These are phyloP conservation scores for Juglanconis sp. DNA, from an alignment of 2,329 filamentous ascomycete species.

Conservation along the genomic window DNA sequence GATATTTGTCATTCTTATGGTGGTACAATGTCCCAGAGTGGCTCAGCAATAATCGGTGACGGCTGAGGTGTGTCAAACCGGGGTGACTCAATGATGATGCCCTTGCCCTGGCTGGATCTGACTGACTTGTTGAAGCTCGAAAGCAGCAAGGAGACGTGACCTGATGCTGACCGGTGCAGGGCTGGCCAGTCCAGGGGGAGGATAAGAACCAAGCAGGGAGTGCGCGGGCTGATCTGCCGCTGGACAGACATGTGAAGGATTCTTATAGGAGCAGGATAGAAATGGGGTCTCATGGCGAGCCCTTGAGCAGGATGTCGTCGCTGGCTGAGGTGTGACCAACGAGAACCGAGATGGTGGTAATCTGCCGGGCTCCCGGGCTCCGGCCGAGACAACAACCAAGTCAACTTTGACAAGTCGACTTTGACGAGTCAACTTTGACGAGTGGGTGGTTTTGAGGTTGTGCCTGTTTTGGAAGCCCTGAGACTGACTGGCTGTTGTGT, in stretches of 20 bases:
- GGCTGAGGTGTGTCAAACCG: slow-evolving; percentile 10
- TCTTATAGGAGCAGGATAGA: neutral
- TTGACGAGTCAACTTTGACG: neutral
- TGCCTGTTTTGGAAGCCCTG: neutral
- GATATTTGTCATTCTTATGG: slow-evolving; percentile 12
- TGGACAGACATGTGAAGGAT: slow-evolving; percentile 9
- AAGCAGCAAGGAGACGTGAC: neutral
- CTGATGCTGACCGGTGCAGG: neutral
- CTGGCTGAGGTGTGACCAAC: slow-evolving; percentile 14
- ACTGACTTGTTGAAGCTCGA: neutral
- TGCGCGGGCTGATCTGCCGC: slow-evolving; percentile 9
- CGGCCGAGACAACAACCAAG: slow-evolving; percentile 15
- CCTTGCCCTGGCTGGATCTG: neutral
- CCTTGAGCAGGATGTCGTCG: neutral
- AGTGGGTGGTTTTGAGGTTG: no score
- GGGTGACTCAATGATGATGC: slow-evolving; percentile 15
- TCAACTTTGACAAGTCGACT: neutral
- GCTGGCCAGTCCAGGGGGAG: neutral
- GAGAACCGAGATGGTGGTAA: slow-evolving; percentile 12
- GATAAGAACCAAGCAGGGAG: neutral
- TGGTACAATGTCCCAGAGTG: slow-evolving; percentile 13
- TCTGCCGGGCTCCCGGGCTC: slow-evolving; percentile 4
- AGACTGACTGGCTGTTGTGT: neutral
- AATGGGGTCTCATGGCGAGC: neutral
- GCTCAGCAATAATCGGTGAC: slow-evolving; percentile 17